phyloP scores from a whole-genome alignment of 2,329 filamentous ascomycete species.

The Cercospora janseana region DNA sequence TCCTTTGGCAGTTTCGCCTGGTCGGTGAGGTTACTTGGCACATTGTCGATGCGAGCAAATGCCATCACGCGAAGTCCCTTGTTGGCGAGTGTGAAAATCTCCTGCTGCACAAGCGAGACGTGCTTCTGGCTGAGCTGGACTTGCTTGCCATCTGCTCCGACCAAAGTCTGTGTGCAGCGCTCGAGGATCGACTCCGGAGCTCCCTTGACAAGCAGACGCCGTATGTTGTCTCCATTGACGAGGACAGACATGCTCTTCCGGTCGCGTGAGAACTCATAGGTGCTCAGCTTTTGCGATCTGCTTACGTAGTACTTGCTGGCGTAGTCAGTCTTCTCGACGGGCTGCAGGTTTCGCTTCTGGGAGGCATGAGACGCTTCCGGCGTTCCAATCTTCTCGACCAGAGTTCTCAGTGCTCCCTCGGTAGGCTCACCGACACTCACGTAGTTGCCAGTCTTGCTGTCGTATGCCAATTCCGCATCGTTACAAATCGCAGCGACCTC shows the following conservation, averaged over 20 bases:
- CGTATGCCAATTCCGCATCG: conserved; percentile 78
- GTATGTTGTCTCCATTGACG: conserved; percentile 65
- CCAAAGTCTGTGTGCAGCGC: conserved; percentile 77
- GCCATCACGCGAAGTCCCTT: conserved; percentile 92
- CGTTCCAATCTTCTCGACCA: conserved; percentile 93
- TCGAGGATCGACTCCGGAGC: conserved; percentile 93
- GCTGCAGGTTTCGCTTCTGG: conserved; percentile 47
- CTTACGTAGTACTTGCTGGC: conserved; percentile 83
- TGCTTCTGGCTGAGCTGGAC: conserved; percentile 70
- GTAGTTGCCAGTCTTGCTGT: conserved; percentile 70
- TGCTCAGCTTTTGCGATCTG: conserved; percentile 71
- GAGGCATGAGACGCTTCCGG: conserved; percentile 62
- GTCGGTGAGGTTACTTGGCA: conserved; percentile 66
- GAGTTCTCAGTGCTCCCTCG: conserved; percentile 83
- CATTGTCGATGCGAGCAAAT: conserved; percentile 77
- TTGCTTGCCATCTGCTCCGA: conserved; percentile 75
- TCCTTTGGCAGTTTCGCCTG: conserved; percentile 68
- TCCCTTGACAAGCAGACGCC: conserved; percentile 91
- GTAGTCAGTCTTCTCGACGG: conserved; percentile 68
- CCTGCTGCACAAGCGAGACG: conserved; percentile 66
- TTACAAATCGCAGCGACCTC: conserved; percentile 78
- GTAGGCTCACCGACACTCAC: conserved; percentile 90
- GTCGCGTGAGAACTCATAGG: conserved; percentile 95
- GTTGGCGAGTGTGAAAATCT: conserved; percentile 88
- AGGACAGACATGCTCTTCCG: conserved; percentile 99